Evolutionary conservation across 106 monocot species (phyloP).

Genomic region (Vanilla planifolia): DNA sequence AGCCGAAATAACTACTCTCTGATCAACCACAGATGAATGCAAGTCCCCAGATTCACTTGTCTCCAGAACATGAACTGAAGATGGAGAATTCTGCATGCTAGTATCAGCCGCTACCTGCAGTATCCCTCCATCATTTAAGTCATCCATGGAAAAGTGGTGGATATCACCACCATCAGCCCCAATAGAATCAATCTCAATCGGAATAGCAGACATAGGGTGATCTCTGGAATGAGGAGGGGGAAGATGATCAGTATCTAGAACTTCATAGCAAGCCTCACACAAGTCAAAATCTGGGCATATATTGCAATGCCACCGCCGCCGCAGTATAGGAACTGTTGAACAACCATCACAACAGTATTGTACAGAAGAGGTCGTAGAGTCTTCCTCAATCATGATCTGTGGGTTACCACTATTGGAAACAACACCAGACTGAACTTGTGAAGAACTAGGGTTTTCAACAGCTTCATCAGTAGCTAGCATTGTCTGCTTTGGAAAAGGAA

Average conservation of each 20-base stretch:
- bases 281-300: conserved; percentile 97
- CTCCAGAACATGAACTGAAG: conserved; percentile 61
- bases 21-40: conserved; percentile 31
- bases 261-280: conserved; percentile 96
- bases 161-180: conserved; percentile 70
- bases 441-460: conserved; percentile 34
- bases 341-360: conserved; percentile 99
- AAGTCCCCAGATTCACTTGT: conserved; percentile 54
- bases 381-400: conserved; percentile 86
- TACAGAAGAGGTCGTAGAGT: conserved; percentile 76
- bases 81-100: conserved; percentile 36
- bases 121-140: conserved; percentile 53
- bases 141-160: conserved; percentile 79
- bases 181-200: conserved; percentile 79
- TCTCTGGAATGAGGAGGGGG: conserved; percentile 93
- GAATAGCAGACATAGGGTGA: conserved; percentile 93
- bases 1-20: conserved; percentile 91
- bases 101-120: conserved; percentile 37
- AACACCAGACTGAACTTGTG: conserved; percentile 38
- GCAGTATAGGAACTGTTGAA: conserved; percentile 93
- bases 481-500: conserved; percentile 96
- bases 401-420: conserved; percentile 43
- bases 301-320: conserved; percentile 93
- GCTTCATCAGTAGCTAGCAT: conserved; percentile 80
- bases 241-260: conserved; percentile 80